Evolutionary conservation across 306 rosid species (phyloP).

Genomic region (Chamaecrista fasciculata): DNA sequence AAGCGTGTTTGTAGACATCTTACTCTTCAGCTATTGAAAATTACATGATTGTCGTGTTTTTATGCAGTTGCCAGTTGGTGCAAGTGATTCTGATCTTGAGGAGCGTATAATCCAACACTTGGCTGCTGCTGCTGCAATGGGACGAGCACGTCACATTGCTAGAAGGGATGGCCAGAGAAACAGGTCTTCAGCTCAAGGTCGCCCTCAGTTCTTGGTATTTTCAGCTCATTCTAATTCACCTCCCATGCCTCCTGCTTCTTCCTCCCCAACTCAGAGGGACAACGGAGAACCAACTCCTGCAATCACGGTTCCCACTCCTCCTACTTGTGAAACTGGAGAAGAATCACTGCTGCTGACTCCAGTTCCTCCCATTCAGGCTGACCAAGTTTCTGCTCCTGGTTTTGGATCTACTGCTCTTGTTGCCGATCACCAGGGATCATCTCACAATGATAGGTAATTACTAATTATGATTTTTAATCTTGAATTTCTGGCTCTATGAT

Average conservation of each 20-base stretch:
- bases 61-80: constrained; percentile 84
- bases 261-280: constrained; percentile 57
- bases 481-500: background rate
- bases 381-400: constrained; percentile 52
- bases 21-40: constrained; percentile 16
- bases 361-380: constrained; percentile 42
- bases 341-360: constrained; percentile 50
- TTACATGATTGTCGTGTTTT: constrained; percentile 25
- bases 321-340: constrained; percentile 47
- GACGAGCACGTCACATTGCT: constrained; percentile 83
- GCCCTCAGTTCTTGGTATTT: constrained; percentile 75
- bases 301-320: constrained; percentile 38
- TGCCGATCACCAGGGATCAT: constrained; percentile 47
- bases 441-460: constrained; percentile 45
- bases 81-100: constrained; percentile 85
- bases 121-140: constrained; percentile 99
- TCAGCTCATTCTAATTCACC: constrained; percentile 71
- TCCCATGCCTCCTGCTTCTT: constrained; percentile 39
- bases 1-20: constrained; percentile 23
- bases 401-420: constrained; percentile 52
- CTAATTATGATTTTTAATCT: constrained; percentile 23
- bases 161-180: constrained; percentile 90
- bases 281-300: constrained; percentile 63
- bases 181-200: constrained; percentile 82
- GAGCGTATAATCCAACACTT: constrained; percentile 92